Conservation (phyloP, 495 filamentous ascomycete species). For the Cercophora sp. region DNA sequence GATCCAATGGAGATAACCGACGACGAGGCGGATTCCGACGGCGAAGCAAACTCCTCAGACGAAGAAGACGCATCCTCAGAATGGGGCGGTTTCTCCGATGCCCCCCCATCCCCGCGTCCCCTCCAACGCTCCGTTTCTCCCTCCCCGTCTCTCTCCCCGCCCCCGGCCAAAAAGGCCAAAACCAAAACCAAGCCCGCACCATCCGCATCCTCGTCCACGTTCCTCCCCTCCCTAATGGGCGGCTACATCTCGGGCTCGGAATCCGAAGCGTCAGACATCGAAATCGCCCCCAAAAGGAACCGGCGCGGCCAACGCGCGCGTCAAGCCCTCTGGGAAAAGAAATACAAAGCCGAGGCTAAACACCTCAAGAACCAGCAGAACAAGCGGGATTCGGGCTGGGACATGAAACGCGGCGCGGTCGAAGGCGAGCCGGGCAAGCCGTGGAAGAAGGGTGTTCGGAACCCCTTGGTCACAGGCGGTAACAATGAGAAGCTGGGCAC, state of each 20-base stretch:
- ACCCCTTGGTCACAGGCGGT: constrained; percentile 13
- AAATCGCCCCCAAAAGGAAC: constrained; percentile 80
- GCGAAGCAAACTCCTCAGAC: constrained; percentile 15
- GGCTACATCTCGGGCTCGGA: constrained; percentile 93
- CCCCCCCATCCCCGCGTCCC: constrained; percentile 3
- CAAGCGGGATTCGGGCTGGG: constrained; percentile 49
- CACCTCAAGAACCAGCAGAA: constrained; percentile 20
- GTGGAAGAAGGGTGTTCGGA: constrained; percentile 42
- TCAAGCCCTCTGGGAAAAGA: constrained; percentile 86
- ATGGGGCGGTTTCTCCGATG: constrained; percentile 20
- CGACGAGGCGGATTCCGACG: constrained; percentile 23
- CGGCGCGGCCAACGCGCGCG: constrained; percentile 84
- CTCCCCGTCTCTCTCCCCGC: background rate
- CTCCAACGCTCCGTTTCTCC: background rate
- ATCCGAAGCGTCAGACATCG: constrained; percentile 49
- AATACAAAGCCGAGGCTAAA: constrained; percentile 54
- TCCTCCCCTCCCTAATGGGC: constrained; percentile 84
- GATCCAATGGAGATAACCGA: constrained; percentile 10
- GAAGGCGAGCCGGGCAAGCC: constrained; percentile 35
- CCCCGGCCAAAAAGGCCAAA: constrained; percentile 15
- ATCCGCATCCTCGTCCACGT: constrained; percentile 53
- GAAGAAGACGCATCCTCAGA: background rate
- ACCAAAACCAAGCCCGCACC: constrained; percentile 15
- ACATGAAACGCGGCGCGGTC: constrained; percentile 44
- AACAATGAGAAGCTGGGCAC: too few relatives aligned